Conservation (phyloP, 1,139 yeast genomes). For the Hyphopichia buzzinii region DNA sequence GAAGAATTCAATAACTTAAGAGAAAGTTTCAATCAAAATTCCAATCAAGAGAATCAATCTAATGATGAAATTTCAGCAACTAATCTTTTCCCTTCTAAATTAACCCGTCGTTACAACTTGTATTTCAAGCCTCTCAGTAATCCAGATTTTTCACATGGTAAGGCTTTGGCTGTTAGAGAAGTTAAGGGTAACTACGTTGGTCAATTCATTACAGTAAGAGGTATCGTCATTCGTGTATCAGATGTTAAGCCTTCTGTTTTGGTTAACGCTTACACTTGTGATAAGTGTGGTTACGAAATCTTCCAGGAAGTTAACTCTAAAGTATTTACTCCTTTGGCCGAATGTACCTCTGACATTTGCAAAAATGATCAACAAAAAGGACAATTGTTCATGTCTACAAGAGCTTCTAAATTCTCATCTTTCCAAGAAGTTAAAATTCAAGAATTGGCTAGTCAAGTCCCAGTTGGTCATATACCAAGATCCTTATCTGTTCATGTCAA, state of each 20-base stretch:
- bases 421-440: conserved; percentile 96
- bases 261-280: conserved; percentile 96
- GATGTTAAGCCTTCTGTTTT: conserved; percentile 92
- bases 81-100: conserved; percentile 74
- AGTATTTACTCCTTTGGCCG: conserved; percentile 79
- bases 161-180: conserved; percentile 83
- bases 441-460: conserved; percentile 94
- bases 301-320: conserved; percentile 91
- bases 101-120: conserved; percentile 81
- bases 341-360: conserved; percentile 85
- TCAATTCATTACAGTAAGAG: conserved; percentile 82
- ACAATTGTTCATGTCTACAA: conserved; percentile 85
- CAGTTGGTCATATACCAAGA: conserved; percentile 97
- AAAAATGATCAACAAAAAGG: conserved; percentile 78
- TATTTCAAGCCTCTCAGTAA: conserved; percentile 79
- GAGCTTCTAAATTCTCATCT: conserved; percentile 93
- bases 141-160: conserved; percentile 37
- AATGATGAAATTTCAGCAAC: conserved; percentile 23
- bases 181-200: conserved; percentile 85
- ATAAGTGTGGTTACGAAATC: conserved; percentile 93
- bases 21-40: conserved; percentile 25
- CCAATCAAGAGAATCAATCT: conserved; percentile 6
- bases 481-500: conserved; percentile 79
- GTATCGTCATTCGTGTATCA: conserved; percentile 91
- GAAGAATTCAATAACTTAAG: conserved; percentile 47